Base-by-base conservation (phyloP, 2,329 filamentous ascomycete genomes). In the Aspergillus fumigatiaffinis region DNA sequence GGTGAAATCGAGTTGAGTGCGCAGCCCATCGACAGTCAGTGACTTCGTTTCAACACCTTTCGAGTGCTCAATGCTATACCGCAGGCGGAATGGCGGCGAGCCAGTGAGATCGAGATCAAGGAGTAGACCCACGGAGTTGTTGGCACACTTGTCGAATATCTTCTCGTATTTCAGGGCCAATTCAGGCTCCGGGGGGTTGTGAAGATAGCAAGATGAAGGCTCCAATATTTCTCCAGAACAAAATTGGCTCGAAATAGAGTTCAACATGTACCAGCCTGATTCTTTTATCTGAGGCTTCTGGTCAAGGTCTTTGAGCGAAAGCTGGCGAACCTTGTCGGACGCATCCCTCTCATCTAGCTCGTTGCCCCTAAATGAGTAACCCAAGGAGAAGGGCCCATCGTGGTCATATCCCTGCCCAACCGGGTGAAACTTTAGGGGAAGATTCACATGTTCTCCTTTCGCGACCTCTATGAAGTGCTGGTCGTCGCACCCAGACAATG, bases 81-180 rank as follows among this genome's bases (percentile, higher is more conserved):
- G 80, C 49, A 99, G 80, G n/a, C 81, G 80, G 76, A 99, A 99
- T 1, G 93, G 93, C 49, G 95, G 93, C 0, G 92, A 96, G 59
- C 94, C 94, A 28, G 93, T 89, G 42, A 99, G 81, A 70, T 97
- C 92, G 51, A 99, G 78, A 68, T 94, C 89, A 46, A 99, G 90
- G 10, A 89, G 85, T 54, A 99, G 82, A 44, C 94, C 94, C 60
- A 99, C 90, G 0, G 94, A 91, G 68, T 92, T 96, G 50, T 92
- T 92, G 38, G 92, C 93, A 72, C 94, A 99, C 71, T 95, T 96
- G 73, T 99, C 94, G 53, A 91, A 89, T 47, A 99, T 92, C 60
- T 92, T 88, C 65, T 96, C 89, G 6, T 86, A 82, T 32, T 83
- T 83, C 51, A 99, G 79, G 4, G 84, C 80, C 57, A 99, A 73